Evolutionary conservation across 2,329 filamentous ascomycete species (phyloP).

Genomic region (Penicillium verrucosum): DNA sequence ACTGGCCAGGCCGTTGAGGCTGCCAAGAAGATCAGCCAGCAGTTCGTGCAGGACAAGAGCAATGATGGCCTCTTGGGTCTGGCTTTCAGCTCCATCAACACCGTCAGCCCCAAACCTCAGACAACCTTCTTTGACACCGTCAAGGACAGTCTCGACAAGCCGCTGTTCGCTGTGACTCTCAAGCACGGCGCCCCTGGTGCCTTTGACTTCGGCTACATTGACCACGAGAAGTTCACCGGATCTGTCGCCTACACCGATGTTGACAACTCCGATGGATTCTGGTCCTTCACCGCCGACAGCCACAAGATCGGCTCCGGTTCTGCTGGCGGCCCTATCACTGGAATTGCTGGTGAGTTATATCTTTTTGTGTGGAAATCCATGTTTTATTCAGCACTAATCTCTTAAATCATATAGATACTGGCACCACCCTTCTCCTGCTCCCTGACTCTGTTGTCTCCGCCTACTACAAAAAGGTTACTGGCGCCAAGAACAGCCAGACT

Average conservation of each 20-base stretch:
- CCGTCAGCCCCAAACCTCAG: constrained; percentile 49
- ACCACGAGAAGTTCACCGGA: constrained; percentile 58
- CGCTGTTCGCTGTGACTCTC: constrained; percentile 54
- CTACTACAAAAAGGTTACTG: constrained; percentile 59
- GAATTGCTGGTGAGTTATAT: constrained; percentile 51
- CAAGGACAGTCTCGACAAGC: constrained; percentile 48
- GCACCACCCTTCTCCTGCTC: constrained; percentile 64
- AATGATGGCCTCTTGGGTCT: constrained; percentile 61
- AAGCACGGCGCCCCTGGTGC: constrained; percentile 52
- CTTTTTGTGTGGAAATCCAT: not conserved
- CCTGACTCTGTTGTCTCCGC: constrained; percentile 51
- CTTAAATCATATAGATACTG: constrained; percentile 53
- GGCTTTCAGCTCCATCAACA: constrained; percentile 60
- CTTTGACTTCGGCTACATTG: constrained; percentile 60
- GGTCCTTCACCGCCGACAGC: constrained; percentile 57
- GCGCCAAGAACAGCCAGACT: constrained; percentile 47
- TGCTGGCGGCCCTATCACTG: constrained; percentile 42
- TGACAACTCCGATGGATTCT: constrained; percentile 59
- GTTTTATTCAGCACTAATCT: not conserved
- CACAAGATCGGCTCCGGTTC: constrained; percentile 54
- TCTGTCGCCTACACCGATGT: constrained; percentile 55
- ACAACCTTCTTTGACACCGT: constrained; percentile 62
- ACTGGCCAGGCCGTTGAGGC: constrained; percentile 63
- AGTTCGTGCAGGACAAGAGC: constrained; percentile 51
- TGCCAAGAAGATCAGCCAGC: constrained; percentile 55